A percentile compares a stretch with the other conserved stretches of the same genome.
These are phyloP conservation scores for Oryza meyeriana DNA, from an alignment of 176 grass and related monocot species.

Conservation along the genomic window DNA sequence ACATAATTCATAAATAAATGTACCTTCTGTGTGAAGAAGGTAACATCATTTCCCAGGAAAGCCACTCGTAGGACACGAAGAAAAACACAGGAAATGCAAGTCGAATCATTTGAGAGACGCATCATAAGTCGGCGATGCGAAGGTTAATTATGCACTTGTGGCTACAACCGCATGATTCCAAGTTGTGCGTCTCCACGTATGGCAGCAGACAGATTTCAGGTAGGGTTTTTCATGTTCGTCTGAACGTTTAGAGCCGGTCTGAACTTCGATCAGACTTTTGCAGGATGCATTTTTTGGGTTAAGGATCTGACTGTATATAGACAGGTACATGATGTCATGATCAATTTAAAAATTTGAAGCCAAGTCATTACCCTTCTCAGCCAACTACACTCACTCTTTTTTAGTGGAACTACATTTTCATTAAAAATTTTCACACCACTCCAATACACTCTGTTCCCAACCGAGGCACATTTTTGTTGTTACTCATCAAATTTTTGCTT, in stretches of 20 bases:
- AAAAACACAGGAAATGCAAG: too few relatives aligned
- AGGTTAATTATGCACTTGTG: too few relatives aligned
- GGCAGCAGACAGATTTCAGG: background rate
- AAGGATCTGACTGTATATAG: background rate
- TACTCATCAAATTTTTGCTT: background rate
- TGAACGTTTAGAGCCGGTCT: too few relatives aligned
- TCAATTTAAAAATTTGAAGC: background rate
- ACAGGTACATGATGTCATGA: too few relatives aligned
- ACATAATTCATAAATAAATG: too few relatives aligned
- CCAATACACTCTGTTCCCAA: background rate
- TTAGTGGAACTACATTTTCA: background rate
- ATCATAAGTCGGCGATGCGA: too few relatives aligned
- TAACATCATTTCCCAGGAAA: too few relatives aligned
- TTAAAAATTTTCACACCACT: background rate
- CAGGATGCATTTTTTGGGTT: background rate
- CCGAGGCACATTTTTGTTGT: background rate
- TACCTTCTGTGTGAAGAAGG: too few relatives aligned
- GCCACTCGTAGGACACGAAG: too few relatives aligned
- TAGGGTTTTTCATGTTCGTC: background rate
- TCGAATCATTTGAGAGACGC: too few relatives aligned
- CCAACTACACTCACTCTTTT: background rate
- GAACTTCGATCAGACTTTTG: too few relatives aligned
- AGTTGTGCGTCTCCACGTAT: background rate
- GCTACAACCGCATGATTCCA: too few relatives aligned
- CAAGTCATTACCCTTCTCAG: background rate